These are phyloP conservation scores for Zygosaccharomyces pseudorouxii DNA, from an alignment of 805 yeast genomes.

Conservation along the genomic window DNA sequence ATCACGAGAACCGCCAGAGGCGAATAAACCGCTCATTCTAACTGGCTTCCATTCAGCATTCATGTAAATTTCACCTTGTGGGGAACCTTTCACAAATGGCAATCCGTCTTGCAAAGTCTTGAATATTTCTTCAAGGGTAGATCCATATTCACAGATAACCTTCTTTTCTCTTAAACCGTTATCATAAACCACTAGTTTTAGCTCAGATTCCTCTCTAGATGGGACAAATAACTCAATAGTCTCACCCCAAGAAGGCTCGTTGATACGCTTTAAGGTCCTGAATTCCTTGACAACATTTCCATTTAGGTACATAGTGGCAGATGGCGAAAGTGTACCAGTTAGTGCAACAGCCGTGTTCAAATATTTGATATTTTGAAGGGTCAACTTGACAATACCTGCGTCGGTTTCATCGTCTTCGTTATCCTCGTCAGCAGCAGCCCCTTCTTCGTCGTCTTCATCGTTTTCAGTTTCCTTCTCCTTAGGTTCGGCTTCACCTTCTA, in stretches of 20 bases:
- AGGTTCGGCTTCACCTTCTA: background rate
- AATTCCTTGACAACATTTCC: conserved; percentile 50
- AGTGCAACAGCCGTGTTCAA: conserved; percentile 51
- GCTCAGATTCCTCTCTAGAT: conserved; percentile 51
- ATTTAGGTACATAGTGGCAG: conserved; percentile 61
- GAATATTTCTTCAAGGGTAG: conserved; percentile 47
- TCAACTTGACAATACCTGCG: conserved; percentile 65
- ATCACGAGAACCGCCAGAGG: conserved; percentile 37
- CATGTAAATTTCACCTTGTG: conserved; percentile 52
- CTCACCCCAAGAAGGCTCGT: conserved; percentile 71
- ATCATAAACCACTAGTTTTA: conserved; percentile 59
- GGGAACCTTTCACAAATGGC: conserved; percentile 48
- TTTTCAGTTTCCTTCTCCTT: conserved; percentile 10
- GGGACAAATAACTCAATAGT: conserved; percentile 57
- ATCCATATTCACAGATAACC: conserved; percentile 46
- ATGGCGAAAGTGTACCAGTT: conserved; percentile 48
- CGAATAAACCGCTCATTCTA: conserved; percentile 47
- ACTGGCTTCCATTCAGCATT: conserved; percentile 69
- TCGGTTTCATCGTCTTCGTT: conserved; percentile 42
- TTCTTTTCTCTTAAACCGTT: conserved; percentile 44
- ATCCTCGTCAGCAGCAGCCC: conserved; percentile 23
- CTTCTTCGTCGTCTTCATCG: conserved; percentile 14
- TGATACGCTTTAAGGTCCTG: conserved; percentile 60
- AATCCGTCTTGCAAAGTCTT: conserved; percentile 41
- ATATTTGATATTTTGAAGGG: conserved; percentile 54